These are phyloP conservation scores for Mucor circinelloides DNA, from an alignment of 371 early-diverging fungal genomes.

Conservation along the genomic window DNA sequence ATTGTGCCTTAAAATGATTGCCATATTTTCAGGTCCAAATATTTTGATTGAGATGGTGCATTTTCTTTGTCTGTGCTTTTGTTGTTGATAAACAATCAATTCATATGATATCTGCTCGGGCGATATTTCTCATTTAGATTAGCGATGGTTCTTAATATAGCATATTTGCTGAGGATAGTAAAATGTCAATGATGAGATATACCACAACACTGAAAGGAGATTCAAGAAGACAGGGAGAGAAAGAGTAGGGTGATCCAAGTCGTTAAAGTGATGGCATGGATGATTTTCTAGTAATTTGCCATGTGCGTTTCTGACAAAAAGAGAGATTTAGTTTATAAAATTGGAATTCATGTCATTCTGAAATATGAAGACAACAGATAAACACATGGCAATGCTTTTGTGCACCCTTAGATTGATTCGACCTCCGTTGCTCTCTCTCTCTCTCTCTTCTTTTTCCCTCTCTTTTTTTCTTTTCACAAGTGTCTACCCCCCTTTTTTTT, in stretches of 20 bases:
- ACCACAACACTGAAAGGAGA: neutral
- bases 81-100: neutral
- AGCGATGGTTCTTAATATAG: neutral
- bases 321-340: neutral
- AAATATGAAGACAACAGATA: slow-evolving; percentile 1
- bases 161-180: neutral
- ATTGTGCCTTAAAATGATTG: neutral
- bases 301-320: neutral
- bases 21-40: neutral
- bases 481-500: neutral
- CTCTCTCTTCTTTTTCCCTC: neutral
- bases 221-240: neutral
- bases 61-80: slow-evolving; percentile 1
- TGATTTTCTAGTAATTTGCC: neutral
- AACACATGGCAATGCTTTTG: slow-evolving; percentile 3
- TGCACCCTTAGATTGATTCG: neutral
- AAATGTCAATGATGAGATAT: slow-evolving; percentile 1
- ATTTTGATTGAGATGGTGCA: neutral
- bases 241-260: neutral
- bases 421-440: neutral
- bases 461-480: neutral
- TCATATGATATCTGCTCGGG: neutral
- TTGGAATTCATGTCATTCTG: slow-evolving; percentile 3
- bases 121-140: neutral
- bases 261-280: neutral